These are phyloP conservation scores for Fusarium napiforme DNA, from an alignment of 2,329 filamentous ascomycete species.

Conservation along the genomic window DNA sequence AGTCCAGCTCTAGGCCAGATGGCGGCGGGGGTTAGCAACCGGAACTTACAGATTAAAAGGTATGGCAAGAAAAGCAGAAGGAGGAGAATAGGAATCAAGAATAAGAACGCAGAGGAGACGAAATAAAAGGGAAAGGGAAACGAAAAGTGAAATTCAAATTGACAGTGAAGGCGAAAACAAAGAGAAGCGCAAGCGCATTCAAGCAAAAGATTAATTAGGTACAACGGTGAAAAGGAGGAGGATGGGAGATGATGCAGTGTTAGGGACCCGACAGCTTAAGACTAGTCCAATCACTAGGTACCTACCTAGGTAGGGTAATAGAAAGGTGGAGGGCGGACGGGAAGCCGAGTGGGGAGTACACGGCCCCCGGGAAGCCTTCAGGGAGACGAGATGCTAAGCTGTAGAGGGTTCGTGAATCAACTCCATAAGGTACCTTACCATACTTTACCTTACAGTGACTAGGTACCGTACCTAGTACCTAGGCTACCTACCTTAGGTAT, in stretches of 20 bases:
- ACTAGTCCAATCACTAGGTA: not conserved
- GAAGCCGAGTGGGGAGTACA: constrained; percentile 33
- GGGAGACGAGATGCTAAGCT: constrained; percentile 28
- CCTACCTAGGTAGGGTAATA: not conserved
- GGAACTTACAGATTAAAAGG: constrained; percentile 39
- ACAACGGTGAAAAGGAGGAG: constrained; percentile 38
- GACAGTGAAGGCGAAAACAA: constrained; percentile 18
- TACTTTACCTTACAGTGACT: not conserved
- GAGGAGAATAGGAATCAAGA: constrained; percentile 12
- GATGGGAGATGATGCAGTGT: constrained; percentile 37
- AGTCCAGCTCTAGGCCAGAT: constrained; percentile 1
- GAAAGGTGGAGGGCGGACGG: constrained; percentile 24
- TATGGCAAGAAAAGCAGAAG: constrained; percentile 26
- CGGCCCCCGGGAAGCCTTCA: constrained; percentile 22
- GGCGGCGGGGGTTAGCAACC: not conserved
- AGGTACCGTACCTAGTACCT: not conserved
- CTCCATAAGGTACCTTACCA: not conserved
- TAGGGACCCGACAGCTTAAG: not conserved
- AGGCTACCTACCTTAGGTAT: not conserved
- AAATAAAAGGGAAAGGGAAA: constrained; percentile 29
- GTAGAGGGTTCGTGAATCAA: constrained; percentile 29
- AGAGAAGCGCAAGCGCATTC: constrained; percentile 40
- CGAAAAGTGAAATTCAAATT: not conserved
- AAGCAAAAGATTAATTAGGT: constrained; percentile 34
- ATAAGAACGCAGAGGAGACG: constrained; percentile 32